These are phyloP conservation scores for Cymbopogon citratus DNA, from an alignment of 176 grass and related monocot genomes.

Conservation along the genomic window DNA sequence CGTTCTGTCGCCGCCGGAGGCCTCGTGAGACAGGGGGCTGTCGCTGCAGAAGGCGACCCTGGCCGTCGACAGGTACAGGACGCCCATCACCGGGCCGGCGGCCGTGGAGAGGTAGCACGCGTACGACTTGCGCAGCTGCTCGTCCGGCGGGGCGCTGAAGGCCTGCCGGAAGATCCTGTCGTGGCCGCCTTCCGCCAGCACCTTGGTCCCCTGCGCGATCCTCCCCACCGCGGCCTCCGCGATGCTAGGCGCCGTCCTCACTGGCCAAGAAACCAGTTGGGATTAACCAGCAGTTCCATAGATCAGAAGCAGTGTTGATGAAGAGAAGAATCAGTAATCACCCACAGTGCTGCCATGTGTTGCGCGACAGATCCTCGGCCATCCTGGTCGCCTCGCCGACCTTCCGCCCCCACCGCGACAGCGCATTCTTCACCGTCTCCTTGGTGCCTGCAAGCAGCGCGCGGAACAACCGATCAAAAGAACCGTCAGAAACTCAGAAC, in stretches of 20 bases:
- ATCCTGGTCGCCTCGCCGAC: constrained; percentile 67
- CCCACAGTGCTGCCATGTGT: constrained; percentile 97
- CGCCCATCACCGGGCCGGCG: constrained; percentile 67
- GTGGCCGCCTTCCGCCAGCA: constrained; percentile 80
- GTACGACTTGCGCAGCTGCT: constrained; percentile 74
- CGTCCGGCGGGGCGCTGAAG: constrained; percentile 62
- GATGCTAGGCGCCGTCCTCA: constrained; percentile 77
- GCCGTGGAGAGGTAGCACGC: constrained; percentile 86
- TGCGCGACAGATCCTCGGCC: constrained; percentile 85
- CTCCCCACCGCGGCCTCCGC: constrained; percentile 72
- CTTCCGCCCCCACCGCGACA: constrained; percentile 74
- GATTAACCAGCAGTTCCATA: not conserved
- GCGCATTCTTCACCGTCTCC: constrained; percentile 74
- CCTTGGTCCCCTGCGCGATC: constrained; percentile 77
- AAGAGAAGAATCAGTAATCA: not conserved
- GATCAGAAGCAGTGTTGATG: not conserved
- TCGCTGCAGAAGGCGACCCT: constrained; percentile 92
- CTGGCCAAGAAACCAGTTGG: not conserved
- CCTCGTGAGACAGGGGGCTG: constrained; percentile 52
- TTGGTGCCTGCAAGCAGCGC: constrained; percentile 47
- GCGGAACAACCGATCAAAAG: too few relatives aligned
- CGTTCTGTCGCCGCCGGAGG: constrained; percentile 20
- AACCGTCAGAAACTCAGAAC: not conserved
- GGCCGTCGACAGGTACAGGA: constrained; percentile 72
- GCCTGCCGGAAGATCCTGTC: constrained; percentile 68